Base-by-base conservation (phyloP, 2,329 filamentous ascomycete genomes). In the Alternaria sp. region DNA sequence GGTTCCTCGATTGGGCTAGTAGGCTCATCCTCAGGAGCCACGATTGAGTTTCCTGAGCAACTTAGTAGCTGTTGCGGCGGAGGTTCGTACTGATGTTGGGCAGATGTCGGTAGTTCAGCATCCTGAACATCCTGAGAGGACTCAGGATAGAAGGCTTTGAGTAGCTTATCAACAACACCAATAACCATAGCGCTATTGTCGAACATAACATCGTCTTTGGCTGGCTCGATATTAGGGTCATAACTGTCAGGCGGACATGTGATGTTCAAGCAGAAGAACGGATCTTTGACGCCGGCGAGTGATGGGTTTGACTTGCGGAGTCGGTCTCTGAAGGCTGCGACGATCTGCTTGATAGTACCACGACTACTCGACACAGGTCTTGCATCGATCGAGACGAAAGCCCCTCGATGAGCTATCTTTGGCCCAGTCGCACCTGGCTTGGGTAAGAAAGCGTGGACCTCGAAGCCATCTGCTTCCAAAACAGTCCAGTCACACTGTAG, bases 201-300 rank as follows among this genome's bases (percentile, higher is more conserved):
- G 68, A 93, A 92, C 0, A 92, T 69, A 2, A 93, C 83, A 66
- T 92, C 86, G 56, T 91, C 86, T 71, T 93, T 93, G 3, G 86
- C 80, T 3, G 90, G 85, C 59, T 92, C 87, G 5, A 93, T 76
- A 64, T 93, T 93, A 1, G 83, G 80, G 75, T 93, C 90, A 67
- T 93, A 93, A 57, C 81, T 87, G 28, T 82, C 82, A 1, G 79
- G 71, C 0, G 86, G 83, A 68, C 89, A 93, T 13, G 72, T 73
- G 29, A 93, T 86, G 56, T 87, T 84, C 36, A 93, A 75, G 39
- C 82, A 82, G 39, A 92, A 75, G 69, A 93, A 92, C 0, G 84
- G 82, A 50, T 85, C 83, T 17, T 80, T 81, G 23, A 80, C 64
- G 9, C 73, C 66, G 6, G 66, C 58, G 8, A 77, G 65, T 0